Evolutionary conservation across 1,284 basidiomycete genomes (phyloP).

Genomic region (Abortiporus biennis): DNA sequence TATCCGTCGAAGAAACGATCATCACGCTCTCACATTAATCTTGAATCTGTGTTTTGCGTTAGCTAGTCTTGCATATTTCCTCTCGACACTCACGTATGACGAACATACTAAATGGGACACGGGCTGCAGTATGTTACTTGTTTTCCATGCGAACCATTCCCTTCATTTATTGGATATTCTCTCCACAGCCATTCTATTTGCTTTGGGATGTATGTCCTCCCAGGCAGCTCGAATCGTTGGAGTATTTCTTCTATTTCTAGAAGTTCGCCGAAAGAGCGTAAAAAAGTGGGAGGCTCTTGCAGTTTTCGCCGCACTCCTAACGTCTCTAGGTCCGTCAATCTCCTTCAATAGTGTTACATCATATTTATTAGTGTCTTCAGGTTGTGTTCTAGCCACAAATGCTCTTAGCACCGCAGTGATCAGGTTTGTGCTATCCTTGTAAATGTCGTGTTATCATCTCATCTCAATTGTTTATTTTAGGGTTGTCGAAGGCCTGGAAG

Average conservation of each 20-base stretch:
- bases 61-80: conserved; percentile 37
- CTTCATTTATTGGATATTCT: neutral
- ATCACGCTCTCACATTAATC: conserved; percentile 29
- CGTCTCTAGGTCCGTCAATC: conserved; percentile 33
- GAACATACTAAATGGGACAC: conserved; percentile 18
- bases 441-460: neutral
- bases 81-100: conserved; percentile 33
- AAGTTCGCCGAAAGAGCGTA: conserved; percentile 30
- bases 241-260: conserved; percentile 34
- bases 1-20: conserved; percentile 15
- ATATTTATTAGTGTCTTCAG: conserved; percentile 20
- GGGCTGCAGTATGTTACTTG: conserved; percentile 32
- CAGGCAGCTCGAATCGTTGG: conserved; percentile 38
- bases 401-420: conserved; percentile 34
- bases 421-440: conserved; percentile 18
- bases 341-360: conserved; percentile 4
- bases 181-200: conserved; percentile 39
- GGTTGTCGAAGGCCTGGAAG: conserved; percentile 13
- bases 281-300: conserved; percentile 29
- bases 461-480: conserved; percentile 7
- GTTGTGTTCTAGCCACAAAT: conserved; percentile 36
- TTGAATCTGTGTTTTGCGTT: conserved; percentile 39
- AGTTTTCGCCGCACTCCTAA: conserved; percentile 28
- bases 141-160: no score
- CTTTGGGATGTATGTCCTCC: conserved; percentile 40